Conservation (phyloP, 805 yeast genomes). For the Yamadazyma tumulicola region DNA sequence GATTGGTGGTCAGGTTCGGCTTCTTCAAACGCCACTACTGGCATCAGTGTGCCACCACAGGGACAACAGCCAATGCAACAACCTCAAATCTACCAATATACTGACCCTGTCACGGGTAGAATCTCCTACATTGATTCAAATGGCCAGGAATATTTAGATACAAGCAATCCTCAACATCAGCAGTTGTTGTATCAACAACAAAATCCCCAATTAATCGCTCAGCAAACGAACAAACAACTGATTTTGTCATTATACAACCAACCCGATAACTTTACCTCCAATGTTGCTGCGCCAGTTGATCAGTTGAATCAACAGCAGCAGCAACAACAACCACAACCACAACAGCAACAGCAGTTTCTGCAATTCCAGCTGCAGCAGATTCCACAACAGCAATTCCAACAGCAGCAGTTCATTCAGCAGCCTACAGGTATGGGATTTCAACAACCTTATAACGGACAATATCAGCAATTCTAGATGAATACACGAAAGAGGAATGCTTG, state of each 20-base stretch:
- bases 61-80: conserved; percentile 15
- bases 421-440: conserved; percentile 17
- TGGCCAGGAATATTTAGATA: conserved; percentile 60
- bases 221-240: conserved; percentile 36
- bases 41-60: conserved; percentile 4
- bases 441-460: conserved; percentile 9
- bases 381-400: conserved; percentile 8
- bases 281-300: conserved; percentile 22
- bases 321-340: conserved; percentile 12
- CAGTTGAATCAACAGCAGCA: conserved; percentile 8
- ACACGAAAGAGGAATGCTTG: conserved; percentile 1
- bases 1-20: conserved; percentile 32
- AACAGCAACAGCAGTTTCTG: conserved; percentile 6
- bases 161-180: conserved; percentile 43
- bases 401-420: conserved; percentile 13
- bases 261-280: conserved; percentile 26
- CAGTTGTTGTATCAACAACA: conserved; percentile 32
- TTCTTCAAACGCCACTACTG: conserved; percentile 5
- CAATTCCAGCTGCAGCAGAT: conserved; percentile 13
- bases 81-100: conserved; percentile 60
- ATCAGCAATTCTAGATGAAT: not conserved
- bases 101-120: conserved; percentile 70
- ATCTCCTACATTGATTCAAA: conserved; percentile 63
- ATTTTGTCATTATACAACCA: conserved; percentile 42
- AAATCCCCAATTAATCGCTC: conserved; percentile 32